A percentile compares a stretch with the other conserved stretches of the same genome.
phyloP scores from a whole-genome alignment of 345 rosid species.

The Combretum micranthum region DNA sequence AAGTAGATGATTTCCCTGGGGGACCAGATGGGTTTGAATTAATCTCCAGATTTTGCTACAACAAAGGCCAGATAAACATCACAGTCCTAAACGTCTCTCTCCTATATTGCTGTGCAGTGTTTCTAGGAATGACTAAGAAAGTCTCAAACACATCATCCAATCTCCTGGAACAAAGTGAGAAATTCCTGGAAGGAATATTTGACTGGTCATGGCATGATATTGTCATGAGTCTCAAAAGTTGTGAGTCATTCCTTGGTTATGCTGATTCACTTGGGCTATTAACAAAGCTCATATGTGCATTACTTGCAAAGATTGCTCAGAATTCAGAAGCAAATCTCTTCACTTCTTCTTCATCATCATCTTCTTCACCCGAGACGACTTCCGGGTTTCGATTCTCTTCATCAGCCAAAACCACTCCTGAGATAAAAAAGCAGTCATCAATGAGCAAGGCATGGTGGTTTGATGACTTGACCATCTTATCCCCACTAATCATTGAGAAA shows the following conservation, averaged over 20 bases:
- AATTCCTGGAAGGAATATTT: constrained; percentile 48
- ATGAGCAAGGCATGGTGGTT: constrained; percentile 73
- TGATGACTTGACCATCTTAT: constrained; percentile 39
- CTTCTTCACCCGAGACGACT: constrained; percentile 48
- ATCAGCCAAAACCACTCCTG: constrained; percentile 24
- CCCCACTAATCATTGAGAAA: constrained; percentile 43
- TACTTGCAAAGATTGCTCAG: constrained; percentile 54
- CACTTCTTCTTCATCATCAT: constrained; percentile 36
- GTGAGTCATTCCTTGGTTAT: constrained; percentile 38
- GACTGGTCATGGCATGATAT: constrained; percentile 62
- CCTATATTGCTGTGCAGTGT: constrained; percentile 50
- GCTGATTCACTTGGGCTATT: constrained; percentile 56
- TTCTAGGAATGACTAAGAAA: constrained; percentile 63
- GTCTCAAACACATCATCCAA: constrained; percentile 23
- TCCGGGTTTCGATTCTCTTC: constrained; percentile 37
- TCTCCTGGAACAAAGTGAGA: constrained; percentile 49
- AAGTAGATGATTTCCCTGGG: constrained; percentile 52
- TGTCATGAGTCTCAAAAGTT: constrained; percentile 43
- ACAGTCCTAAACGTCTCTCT: constrained; percentile 42
- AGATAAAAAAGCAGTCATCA: constrained; percentile 19
- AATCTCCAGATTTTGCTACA: constrained; percentile 64
- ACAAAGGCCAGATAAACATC: constrained; percentile 41
- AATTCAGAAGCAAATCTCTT: constrained; percentile 34
- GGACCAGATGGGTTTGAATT: constrained; percentile 62
- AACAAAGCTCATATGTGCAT: constrained; percentile 39